phyloP scores from a whole-genome alignment of 225 moss, liverwort and hornwort species.

The Antitrichia curtipendula region DNA sequence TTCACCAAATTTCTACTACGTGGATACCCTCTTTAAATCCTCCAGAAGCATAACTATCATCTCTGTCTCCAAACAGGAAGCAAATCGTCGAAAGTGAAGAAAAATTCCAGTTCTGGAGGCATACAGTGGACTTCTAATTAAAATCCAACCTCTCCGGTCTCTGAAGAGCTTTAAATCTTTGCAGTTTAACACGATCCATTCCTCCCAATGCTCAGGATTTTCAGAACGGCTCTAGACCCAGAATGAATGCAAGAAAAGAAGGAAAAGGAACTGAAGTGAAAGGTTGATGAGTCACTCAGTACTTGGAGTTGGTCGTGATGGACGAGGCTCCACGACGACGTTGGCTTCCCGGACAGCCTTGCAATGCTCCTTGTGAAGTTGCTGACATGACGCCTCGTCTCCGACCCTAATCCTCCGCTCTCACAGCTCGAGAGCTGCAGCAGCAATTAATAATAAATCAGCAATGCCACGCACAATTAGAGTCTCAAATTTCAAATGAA shows the following conservation, averaged over 20 bases:
- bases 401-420: neutral
- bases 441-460: neutral
- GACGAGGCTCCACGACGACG: constrained; percentile 5
- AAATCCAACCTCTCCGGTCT: neutral
- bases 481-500: neutral
- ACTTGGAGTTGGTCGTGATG: constrained; percentile 21
- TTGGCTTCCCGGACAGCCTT: constrained; percentile 16
- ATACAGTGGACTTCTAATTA: too few species aligned
- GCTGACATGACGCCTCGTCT: constrained; percentile 38
- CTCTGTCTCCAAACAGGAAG: neutral
- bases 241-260: neutral
- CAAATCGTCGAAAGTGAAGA: too few species aligned
- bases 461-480: neutral
- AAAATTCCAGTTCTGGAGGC: neutral
- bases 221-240: neutral
- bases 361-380: constrained; percentile 25
- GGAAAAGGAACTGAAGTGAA: neutral
- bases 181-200: neutral
- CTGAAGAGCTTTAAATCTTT: neutral
- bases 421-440: constrained; percentile 10
- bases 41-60: neutral
- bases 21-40: neutral
- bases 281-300: neutral
- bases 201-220: neutral
- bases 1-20: too few species aligned